A percentile compares a stretch with the other conserved stretches of the same genome.
Evolutionary conservation across 345 rosid genomes (phyloP).

Genomic region (Eucalyptus polyanthemos): DNA sequence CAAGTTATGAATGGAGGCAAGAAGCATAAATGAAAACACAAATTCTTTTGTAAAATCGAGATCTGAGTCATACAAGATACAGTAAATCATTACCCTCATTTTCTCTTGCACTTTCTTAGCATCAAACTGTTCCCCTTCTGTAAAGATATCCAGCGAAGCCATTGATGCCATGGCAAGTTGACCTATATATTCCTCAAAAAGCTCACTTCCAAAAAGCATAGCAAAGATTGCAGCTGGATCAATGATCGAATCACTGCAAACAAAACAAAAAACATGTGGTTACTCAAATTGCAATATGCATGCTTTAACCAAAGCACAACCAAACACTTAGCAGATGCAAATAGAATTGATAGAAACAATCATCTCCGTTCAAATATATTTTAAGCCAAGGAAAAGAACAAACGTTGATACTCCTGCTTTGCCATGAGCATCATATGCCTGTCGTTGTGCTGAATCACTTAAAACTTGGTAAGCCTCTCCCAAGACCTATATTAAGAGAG

Average conservation of each 20-base stretch:
- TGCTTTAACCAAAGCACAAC: not conserved
- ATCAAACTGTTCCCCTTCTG: constrained; percentile 80
- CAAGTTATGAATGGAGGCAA: not conserved
- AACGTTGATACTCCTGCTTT: constrained; percentile 95
- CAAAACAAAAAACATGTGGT: not conserved
- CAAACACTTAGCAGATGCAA: not conserved
- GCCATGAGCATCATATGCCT: constrained; percentile 88
- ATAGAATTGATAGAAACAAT: not conserved
- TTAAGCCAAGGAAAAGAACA: constrained; percentile 22
- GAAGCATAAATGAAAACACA: not conserved
- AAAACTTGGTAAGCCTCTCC: constrained; percentile 98
- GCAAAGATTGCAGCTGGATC: constrained; percentile 97
- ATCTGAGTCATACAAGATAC: not conserved
- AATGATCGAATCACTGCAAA: constrained; percentile 74
- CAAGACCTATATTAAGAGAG: constrained; percentile 39
- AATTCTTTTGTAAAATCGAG: not conserved
- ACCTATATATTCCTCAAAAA: constrained; percentile 90
- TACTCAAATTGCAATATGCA: not conserved
- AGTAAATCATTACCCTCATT: constrained; percentile 48
- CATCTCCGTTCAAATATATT: not conserved
- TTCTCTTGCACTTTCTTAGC: constrained; percentile 80
- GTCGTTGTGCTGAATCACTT: constrained; percentile 83
- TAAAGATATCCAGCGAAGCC: constrained; percentile 89
- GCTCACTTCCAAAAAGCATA: constrained; percentile 98
- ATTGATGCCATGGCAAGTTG: constrained; percentile 98